These are phyloP conservation scores for Diaporthe citriasiana DNA, from an alignment of 2,329 filamentous ascomycete species.

Conservation along the genomic window DNA sequence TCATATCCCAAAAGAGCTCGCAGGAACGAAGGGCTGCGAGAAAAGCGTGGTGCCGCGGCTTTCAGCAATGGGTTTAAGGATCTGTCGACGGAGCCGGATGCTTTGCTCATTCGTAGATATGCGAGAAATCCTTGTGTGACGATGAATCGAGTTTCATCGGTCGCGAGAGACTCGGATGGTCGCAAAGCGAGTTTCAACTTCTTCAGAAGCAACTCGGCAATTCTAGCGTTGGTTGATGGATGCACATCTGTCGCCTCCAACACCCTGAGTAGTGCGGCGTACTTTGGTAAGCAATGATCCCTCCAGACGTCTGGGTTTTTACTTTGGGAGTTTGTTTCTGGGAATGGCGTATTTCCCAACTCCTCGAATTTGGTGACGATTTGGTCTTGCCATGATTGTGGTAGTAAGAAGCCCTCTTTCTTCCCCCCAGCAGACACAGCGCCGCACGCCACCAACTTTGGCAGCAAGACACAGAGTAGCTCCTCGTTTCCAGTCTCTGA, in stretches of 20 bases:
- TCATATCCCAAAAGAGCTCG: slow-evolving; percentile 73
- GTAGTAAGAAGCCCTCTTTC: slow-evolving; percentile 69
- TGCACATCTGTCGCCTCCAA: slow-evolving; percentile 74
- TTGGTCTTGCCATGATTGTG: slow-evolving; percentile 79
- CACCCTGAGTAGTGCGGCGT: slow-evolving; percentile 76
- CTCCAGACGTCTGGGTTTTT: slow-evolving; percentile 74
- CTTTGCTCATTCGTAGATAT: slow-evolving; percentile 76
- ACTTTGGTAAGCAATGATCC: slow-evolving; percentile 75
- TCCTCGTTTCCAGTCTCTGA: slow-evolving; percentile 74
- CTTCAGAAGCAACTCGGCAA: slow-evolving; percentile 74
- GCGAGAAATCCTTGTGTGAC: slow-evolving; percentile 81
- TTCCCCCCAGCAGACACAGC: slow-evolving; percentile 68
- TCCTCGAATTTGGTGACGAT: slow-evolving; percentile 79
- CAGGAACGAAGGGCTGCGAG: slow-evolving; percentile 75
- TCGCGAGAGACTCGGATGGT: slow-evolving; percentile 70
- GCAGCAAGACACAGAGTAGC: slow-evolving; percentile 77
- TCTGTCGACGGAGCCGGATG: slow-evolving; percentile 69
- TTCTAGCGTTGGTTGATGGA: slow-evolving; percentile 75
- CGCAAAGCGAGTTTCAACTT: slow-evolving; percentile 76
- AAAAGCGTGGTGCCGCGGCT: slow-evolving; percentile 76
- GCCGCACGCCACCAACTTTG: slow-evolving; percentile 71
- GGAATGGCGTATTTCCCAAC: slow-evolving; percentile 74
- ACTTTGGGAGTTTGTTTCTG: slow-evolving; percentile 73
- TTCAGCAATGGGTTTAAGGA: slow-evolving; percentile 76
- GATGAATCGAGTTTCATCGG: slow-evolving; percentile 79